Evolutionary conservation across 139 green algal species (phyloP).

Genomic region (Asterochloris sp.): DNA sequence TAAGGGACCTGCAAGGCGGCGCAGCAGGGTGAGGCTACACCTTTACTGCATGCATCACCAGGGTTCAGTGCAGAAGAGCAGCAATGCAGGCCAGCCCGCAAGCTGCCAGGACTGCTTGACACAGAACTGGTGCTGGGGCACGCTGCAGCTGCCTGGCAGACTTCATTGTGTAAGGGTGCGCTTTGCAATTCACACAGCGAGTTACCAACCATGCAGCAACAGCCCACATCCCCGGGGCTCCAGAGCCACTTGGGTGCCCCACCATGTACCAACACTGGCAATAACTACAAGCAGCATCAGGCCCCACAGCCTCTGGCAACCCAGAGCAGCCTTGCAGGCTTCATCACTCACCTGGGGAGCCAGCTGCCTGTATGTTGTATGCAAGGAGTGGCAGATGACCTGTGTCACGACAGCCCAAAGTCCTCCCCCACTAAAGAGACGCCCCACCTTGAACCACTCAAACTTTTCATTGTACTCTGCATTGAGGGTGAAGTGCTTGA

Average conservation of each 20-base stretch:
- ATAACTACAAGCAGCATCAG: neutral
- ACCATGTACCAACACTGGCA: neutral
- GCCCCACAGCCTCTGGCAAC: neutral
- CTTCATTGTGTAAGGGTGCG: neutral
- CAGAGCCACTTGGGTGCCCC: no score
- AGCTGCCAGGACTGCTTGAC: no score
- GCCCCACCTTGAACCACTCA: constrained; percentile 37
- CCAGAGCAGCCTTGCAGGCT: neutral
- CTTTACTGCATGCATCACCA: no score
- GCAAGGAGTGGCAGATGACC: neutral
- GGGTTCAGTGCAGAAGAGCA: neutral
- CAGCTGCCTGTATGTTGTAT: neutral
- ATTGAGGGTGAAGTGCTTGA: constrained; percentile 35
- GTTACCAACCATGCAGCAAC: neutral
- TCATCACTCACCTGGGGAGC: neutral
- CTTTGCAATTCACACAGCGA: neutral
- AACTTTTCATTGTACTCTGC: constrained; percentile 54
- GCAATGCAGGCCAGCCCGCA: no score
- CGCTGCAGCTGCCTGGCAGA: no score
- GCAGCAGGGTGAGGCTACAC: neutral
- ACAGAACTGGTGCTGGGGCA: no score
- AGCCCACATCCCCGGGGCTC: no score
- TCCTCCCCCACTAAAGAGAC: neutral
- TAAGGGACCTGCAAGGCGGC: constrained; percentile 28
- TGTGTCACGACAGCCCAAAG: neutral